phyloP scores from a whole-genome alignment of 768 basidiomycete genomes.

The Chiua virens region DNA sequence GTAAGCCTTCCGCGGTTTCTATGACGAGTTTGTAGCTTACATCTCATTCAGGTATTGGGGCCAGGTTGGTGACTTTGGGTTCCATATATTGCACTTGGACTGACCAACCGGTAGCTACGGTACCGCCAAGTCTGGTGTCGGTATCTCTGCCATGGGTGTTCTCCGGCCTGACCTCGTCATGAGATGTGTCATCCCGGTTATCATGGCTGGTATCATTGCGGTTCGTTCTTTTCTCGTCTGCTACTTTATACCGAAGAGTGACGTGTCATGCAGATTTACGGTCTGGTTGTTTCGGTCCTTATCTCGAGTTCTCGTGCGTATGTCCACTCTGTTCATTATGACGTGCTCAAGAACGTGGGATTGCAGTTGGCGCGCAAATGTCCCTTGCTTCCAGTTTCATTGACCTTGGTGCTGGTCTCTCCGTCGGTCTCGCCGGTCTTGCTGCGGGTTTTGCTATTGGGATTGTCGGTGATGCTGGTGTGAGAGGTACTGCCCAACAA shows the following conservation, averaged over 20 bases:
- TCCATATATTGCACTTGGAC: not conserved
- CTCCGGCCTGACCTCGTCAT: conserved; percentile 97
- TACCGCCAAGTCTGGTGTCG: conserved; percentile 98
- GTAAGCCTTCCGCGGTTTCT: conserved; percentile 47
- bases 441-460: conserved; percentile 98
- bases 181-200: conserved; percentile 95
- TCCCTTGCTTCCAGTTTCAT: conserved; percentile 92
- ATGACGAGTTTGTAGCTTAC: not conserved
- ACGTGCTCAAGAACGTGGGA: not conserved
- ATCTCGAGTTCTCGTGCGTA: conserved; percentile 84
- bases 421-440: conserved; percentile 91
- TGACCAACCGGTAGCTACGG: conserved; percentile 71
- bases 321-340: not conserved
- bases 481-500: conserved; percentile 96
- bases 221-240: conserved; percentile 49
- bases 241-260: not conserved
- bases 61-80: conserved; percentile 54
- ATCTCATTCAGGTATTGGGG: conserved; percentile 65
- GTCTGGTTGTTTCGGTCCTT: conserved; percentile 97
- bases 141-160: conserved; percentile 97
- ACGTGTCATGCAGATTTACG: conserved; percentile 69
- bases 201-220: conserved; percentile 99
- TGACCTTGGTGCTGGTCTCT: conserved; percentile 90
- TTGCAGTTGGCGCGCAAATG: conserved; percentile 70
- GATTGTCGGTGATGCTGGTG: conserved; percentile 98